Percentiles rank a stretch among this genome's conserved stretches.
Conservation (phyloP, 352 stramenopile genomes). For the Pythium monospermum region DNA sequence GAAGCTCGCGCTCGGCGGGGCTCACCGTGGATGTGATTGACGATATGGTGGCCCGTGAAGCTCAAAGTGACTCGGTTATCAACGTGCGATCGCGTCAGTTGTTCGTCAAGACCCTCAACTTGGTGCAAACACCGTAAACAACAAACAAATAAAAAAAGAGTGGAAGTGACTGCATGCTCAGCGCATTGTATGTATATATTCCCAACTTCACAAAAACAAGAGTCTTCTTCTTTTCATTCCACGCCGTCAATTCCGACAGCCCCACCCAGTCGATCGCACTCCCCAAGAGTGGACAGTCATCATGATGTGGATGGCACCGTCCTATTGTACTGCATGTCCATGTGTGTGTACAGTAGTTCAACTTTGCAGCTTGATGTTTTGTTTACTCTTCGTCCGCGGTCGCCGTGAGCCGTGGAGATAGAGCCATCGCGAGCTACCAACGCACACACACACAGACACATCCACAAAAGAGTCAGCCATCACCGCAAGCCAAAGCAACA, state of each 20-base stretch:
- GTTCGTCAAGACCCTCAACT: conserved; percentile 68
- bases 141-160: background rate
- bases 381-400: conserved; percentile 41
- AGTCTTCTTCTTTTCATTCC: too few relatives aligned
- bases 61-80: conserved; percentile 33
- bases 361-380: too few relatives aligned
- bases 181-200: too few relatives aligned
- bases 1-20: conserved; percentile 14
- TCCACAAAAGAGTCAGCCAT: conserved; percentile 1
- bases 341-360: too few relatives aligned
- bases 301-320: too few relatives aligned
- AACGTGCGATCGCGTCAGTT: conserved; percentile 51
- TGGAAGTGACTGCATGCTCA: too few relatives aligned
- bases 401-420: conserved; percentile 56
- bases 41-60: conserved; percentile 53
- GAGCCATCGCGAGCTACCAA: conserved; percentile 48
- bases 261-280: too few relatives aligned
- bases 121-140: conserved; percentile 35
- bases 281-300: too few relatives aligned
- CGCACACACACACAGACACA: background rate
- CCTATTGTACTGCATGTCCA: too few relatives aligned
- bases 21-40: conserved; percentile 64
- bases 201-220: too few relatives aligned
- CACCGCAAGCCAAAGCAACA: background rate
- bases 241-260: too few relatives aligned